Evolutionary conservation across 192 early-diverging fungal genomes (phyloP).

Genomic region (Gaertneriomyces semiglobifer): DNA sequence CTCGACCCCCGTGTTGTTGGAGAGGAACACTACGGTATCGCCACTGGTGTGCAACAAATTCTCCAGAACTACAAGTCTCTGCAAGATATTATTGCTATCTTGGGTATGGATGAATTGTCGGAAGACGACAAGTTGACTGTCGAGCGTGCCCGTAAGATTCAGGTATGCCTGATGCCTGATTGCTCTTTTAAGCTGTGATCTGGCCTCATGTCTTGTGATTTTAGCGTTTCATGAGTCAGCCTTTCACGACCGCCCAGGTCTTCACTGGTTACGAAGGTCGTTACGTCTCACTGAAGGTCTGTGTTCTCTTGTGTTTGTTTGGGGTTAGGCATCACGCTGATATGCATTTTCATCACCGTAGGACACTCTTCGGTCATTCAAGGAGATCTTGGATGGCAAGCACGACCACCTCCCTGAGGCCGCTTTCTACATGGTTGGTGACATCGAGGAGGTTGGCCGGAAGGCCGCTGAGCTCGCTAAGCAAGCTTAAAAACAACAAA

Average conservation of each 20-base stretch:
- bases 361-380: conserved; percentile 97
- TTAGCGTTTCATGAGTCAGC: conserved; percentile 96
- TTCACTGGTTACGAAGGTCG: conserved; percentile 98
- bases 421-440: conserved; percentile 98
- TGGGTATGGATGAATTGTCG: conserved; percentile 98
- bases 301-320: not conserved
- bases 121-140: conserved; percentile 98
- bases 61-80: conserved; percentile 99
- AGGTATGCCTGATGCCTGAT: conserved; percentile 33
- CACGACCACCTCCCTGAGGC: conserved; percentile 91
- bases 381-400: conserved; percentile 96
- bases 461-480: conserved; percentile 83
- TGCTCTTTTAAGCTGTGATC: not conserved
- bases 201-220: not conserved
- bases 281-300: conserved; percentile 66
- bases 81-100: conserved; percentile 99
- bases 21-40: conserved; percentile 88
- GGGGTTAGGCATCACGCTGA: not conserved
- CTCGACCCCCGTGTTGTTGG: conserved; percentile 96
- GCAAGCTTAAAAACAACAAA: conserved; percentile 9
- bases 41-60: conserved; percentile 91
- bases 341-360: conserved; percentile 39
- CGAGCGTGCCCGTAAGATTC: conserved; percentile 99
- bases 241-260: conserved; percentile 93
- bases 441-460: conserved; percentile 88